Base-by-base conservation (phyloP, 257 asterid species). In the Solanum okadae region DNA sequence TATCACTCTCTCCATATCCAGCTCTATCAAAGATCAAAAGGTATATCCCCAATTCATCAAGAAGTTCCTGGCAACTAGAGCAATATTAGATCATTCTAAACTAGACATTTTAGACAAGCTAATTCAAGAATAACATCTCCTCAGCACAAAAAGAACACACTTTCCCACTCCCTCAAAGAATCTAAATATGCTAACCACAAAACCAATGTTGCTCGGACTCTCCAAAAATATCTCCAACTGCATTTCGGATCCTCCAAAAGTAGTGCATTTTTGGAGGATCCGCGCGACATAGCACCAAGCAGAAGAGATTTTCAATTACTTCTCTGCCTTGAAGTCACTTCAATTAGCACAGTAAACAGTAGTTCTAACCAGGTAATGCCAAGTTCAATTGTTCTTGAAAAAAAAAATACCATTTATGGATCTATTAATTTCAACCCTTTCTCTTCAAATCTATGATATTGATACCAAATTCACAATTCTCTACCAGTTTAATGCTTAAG, bases 1-100 rank as follows among this genome's bases (percentile, higher is more conserved):
- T 98, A 90, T 95, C 98, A 84, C 99, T 97, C 70, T 97, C 98
- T 5, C 99, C 99, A 91, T 97, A 97, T 73, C 99, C 99, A 8
- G 99, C 98, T 88, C 98, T 94, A 86, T 97, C 98, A 52, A 89
- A 96, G 70, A 93, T 86, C 87, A 96, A 84, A 72, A 97, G 79
- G 88, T 94, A 94, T 88, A 97, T 89, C 86, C 93, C 92, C 89
- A 95, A 89, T 88, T 92, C 93, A 88, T 95, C 95, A 89, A 97
- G 88, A 23, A 96, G 82, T 52, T 94, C 98, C 99, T 97, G 92
- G 42, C 87, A 23, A 87, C 90, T 87, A 90, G 88, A 88, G 42
- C 75, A 33, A n/a, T 52, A 88, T 91, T 87, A 93, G 94, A 70
- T 68, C 76, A 88, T 68, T 34, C 89, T 46, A 56, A 18, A 82